phyloP scores from a whole-genome alignment of 176 grass and related monocot genomes.

The Coix lacrymajobi region DNA sequence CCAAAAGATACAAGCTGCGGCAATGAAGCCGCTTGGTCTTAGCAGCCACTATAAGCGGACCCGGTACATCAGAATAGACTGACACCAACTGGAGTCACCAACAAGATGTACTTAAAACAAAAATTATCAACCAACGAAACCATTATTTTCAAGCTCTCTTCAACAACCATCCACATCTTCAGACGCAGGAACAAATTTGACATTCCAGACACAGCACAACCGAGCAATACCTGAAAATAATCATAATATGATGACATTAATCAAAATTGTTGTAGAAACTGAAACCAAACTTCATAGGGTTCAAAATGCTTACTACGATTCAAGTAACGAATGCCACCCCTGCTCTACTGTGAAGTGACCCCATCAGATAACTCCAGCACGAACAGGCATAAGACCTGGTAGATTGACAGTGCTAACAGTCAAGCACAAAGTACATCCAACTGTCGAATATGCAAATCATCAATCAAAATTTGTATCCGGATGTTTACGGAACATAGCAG shows the following conservation, averaged over 20 bases:
- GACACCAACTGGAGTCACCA: constrained; percentile 28
- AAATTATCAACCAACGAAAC: constrained; percentile 20
- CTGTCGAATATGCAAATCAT: neutral
- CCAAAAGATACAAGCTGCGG: constrained; percentile 30
- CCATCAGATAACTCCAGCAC: constrained; percentile 29
- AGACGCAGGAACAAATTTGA: constrained; percentile 32
- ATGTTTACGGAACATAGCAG: neutral
- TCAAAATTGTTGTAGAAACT: neutral
- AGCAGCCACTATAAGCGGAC: constrained; percentile 27
- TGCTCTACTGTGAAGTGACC: constrained; percentile 35
- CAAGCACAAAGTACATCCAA: neutral
- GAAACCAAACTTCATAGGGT: neutral
- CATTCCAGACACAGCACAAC: constrained; percentile 29
- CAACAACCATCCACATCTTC: constrained; percentile 19
- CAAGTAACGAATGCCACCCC: constrained; percentile 47
- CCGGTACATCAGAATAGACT: constrained; percentile 26
- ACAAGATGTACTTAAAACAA: constrained; percentile 27
- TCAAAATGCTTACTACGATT: constrained; percentile 35
- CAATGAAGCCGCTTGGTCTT: constrained; percentile 22
- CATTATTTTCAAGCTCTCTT: constrained; percentile 46
- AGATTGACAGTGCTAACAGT: neutral
- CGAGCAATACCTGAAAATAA: constrained; percentile 33
- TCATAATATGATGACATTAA: neutral
- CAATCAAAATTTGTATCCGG: neutral
- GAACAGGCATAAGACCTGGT: constrained; percentile 45